phyloP scores from a whole-genome alignment of 805 yeast genomes.

The Pichia insulana region DNA sequence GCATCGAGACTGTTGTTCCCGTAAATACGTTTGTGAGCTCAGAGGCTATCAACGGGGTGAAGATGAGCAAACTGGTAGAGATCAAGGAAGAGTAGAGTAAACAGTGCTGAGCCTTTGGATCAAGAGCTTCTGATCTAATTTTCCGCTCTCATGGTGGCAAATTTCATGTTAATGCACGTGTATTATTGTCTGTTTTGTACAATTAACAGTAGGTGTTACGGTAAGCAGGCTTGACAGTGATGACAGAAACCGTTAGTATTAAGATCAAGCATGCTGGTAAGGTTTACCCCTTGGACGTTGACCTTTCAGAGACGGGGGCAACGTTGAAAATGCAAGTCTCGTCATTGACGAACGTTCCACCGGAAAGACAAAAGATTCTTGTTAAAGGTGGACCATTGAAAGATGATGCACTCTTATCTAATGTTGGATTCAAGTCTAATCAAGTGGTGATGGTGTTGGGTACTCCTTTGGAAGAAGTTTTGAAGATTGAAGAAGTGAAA shows the following conservation, averaged over 20 bases:
- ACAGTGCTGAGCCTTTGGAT: not conserved
- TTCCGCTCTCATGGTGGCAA: not conserved
- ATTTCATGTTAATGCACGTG: not conserved
- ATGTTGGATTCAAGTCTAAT: slow-evolving; percentile 50
- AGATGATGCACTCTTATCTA: slow-evolving; percentile 48
- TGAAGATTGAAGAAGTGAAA: slow-evolving; percentile 37
- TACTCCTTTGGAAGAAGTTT: slow-evolving; percentile 63
- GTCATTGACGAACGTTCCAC: slow-evolving; percentile 73
- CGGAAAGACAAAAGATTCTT: slow-evolving; percentile 81
- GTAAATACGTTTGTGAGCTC: slow-evolving; percentile 31
- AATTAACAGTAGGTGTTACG: no score
- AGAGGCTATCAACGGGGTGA: slow-evolving; percentile 30
- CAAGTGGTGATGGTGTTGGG: slow-evolving; percentile 85
- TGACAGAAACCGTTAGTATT: not conserved
- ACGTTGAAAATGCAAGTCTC: slow-evolving; percentile 62
- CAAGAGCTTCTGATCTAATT: no score
- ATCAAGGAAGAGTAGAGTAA: slow-evolving; percentile 15
- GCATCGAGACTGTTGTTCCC: slow-evolving; percentile 60
- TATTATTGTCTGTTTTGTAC: no score
- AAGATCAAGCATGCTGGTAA: slow-evolving; percentile 64
- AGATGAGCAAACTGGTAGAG: slow-evolving; percentile 53
- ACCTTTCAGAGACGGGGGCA: slow-evolving; percentile 45
- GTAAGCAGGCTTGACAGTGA: no score
- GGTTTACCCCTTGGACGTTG: slow-evolving; percentile 48
- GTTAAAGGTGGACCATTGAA: slow-evolving; percentile 82